Evolutionary conservation across 495 filamentous ascomycete species (phyloP), one percentile per base, ranked within the genome.

Genomic region (Talaromyces ruber): DNA sequence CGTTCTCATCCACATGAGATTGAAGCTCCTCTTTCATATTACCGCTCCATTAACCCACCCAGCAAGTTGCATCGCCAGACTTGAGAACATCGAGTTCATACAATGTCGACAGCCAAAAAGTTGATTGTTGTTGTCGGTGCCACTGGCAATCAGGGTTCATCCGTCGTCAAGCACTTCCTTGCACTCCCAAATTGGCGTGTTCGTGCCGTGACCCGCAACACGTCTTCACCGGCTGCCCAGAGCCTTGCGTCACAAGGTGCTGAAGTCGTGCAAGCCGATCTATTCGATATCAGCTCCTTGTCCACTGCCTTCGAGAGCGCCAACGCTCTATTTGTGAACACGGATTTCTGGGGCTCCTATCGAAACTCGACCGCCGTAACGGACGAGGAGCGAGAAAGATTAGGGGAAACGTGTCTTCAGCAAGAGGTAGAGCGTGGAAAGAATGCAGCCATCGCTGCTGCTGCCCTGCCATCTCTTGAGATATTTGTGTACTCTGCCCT

Each of bases 301-400:
- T 66, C 66, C 18, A 51, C 71, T 55, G 85, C 84, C 25, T 63
- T 88, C 57, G 69, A 72, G 24, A 81, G 80, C 43, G 76, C 84
- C 0, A 68, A 82, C 72, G 78, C 74, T 18, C 79, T 87, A 62
- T 89, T 80, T 67, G 76, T 67, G 22, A 74, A 85, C 22, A 87
- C 85, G 8, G 82, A 85, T 68, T 86, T 81, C 71, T 76, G 74
- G 75, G 57, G 53, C 29, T 63, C 67, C 0, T 75, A 72, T 24
- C 63, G 59, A 51, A 51, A 9, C 7, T 1, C 11, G 6, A 6
- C 6, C 0, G 30, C 65, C 6, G 64, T 67, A 51, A 63, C 66
- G 6, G 56, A 32, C 12, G 53, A 24, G 68, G 47, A 51, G 14
- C n/a, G 47, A 9, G 18, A 51, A 14, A 51, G 24, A 6, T 22